Percentiles rank a stretch among this genome's conserved stretches.
Conservation (phyloP, 345 rosid species). For the Erodium maritimum region DNA sequence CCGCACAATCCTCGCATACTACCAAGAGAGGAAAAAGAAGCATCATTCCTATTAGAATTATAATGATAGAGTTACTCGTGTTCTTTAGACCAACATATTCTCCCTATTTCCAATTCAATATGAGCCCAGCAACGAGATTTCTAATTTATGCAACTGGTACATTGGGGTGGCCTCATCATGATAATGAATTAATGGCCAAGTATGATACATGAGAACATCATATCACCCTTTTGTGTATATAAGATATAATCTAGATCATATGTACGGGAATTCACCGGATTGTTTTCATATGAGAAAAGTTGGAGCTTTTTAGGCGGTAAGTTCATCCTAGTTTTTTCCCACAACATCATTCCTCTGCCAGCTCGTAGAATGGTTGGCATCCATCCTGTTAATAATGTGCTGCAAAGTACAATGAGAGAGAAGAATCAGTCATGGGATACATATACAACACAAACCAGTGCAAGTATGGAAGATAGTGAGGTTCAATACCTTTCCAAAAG, state of each 20-base stretch:
- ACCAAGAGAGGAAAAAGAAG: background rate
- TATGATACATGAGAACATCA: no score
- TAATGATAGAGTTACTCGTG: background rate
- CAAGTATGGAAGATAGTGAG: background rate
- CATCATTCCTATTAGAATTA: background rate
- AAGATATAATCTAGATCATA: background rate
- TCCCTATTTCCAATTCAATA: no score
- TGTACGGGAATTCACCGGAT: slow-evolving; percentile 31
- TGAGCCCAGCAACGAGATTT: no score
- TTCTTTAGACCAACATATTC: no score
- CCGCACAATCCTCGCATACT: slow-evolving; percentile 74
- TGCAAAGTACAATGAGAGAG: slow-evolving; percentile 11
- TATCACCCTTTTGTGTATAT: no score
- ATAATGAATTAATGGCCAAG: no score
- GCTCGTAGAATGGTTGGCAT: slow-evolving; percentile 80
- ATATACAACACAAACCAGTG: background rate
- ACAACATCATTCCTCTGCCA: slow-evolving; percentile 68
- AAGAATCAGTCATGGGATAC: background rate
- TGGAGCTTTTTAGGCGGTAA: slow-evolving; percentile 49
- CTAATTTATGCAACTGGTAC: no score
- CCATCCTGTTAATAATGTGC: slow-evolving; percentile 83
- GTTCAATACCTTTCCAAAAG: slow-evolving; percentile 53
- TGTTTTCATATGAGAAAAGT: slow-evolving; percentile 72
- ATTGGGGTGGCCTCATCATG: no score
- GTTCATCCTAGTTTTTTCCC: slow-evolving; percentile 50